A percentile compares a stretch with the other conserved stretches of the same genome.
Conservation (phyloP, 495 filamentous ascomycete species). For the Podospora tetraspora region DNA sequence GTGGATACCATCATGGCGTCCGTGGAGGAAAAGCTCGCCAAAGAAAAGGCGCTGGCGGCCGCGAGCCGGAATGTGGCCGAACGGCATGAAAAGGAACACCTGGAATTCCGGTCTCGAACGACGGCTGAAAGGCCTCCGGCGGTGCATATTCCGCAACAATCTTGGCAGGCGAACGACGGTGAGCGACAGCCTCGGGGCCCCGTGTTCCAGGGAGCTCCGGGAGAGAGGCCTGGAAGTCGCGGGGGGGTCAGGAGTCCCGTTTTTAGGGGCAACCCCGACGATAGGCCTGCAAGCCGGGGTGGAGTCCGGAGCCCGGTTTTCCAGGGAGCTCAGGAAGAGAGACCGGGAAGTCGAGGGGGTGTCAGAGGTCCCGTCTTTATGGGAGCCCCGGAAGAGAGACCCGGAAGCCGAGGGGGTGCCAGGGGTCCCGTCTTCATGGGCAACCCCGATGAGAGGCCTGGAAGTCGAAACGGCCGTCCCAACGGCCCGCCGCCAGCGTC, state of each 20-base stretch:
- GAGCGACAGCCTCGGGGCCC: not conserved
- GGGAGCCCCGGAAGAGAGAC: not conserved
- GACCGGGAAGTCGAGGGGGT: not conserved
- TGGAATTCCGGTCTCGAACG: constrained; percentile 16
- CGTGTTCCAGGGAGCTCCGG: not conserved
- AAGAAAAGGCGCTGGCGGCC: constrained; percentile 16
- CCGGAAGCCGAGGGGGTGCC: not conserved
- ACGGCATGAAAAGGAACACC: constrained; percentile 22
- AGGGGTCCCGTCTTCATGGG: not conserved
- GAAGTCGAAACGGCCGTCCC: not conserved
- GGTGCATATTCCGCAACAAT: not conserved
- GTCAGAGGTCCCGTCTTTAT: not conserved
- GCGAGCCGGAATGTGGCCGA: constrained; percentile 20
- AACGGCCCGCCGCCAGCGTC: not conserved
- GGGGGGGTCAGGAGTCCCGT: constrained; percentile 6
- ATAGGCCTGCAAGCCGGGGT: constrained; percentile 22
- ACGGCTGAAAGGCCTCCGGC: not conserved
- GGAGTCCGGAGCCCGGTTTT: constrained; percentile 4
- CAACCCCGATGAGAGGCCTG: not conserved
- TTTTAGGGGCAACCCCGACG: constrained; percentile 25
- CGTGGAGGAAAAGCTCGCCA: constrained; percentile 22
- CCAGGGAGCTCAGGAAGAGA: not conserved
- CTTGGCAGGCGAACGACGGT: not conserved
- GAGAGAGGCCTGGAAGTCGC: constrained; percentile 1
- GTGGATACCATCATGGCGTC: constrained; percentile 28